Evolutionary conservation across 169 alveolate species (phyloP), one percentile per base, ranked within the genome.

Genomic region (Plasmodium falciparum): DNA sequence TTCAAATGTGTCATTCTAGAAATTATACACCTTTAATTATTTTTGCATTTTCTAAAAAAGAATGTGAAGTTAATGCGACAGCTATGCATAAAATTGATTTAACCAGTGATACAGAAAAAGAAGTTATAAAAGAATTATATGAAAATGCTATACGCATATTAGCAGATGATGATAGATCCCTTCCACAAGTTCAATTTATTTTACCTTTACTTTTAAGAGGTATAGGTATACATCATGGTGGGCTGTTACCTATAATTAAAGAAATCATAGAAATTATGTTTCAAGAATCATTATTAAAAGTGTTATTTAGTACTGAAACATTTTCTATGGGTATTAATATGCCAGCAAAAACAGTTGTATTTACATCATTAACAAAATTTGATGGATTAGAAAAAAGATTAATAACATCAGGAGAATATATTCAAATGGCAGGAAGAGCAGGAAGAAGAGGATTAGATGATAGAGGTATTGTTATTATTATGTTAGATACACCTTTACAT

Each of bases 261-360:
- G 99, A 98, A 93, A 96, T 98, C 33, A 97, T 98, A 20, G 99
- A 98, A 93, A 95, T 98, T n/a, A 95, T 98, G 75, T 98, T 98
- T 97, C 97, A 98, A 74, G 99, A 98, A 78, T 98, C 99, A 0
- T 97, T 97, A 66, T 93, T 98, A 12, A 98, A 98, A 94, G 98
- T 97, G 45, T 93, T 98, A 66, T 98, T 98, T 92, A 97, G 99
- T 22, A 98, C 99, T 2, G 99, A 98, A 92, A 98, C 99, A 7
- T 98, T 98, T 91, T 96, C 99, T 33, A 98, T 98, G 99, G 99
- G 99, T 9, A 95, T 98, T 67, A 98, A 98, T 90, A 98, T 98
- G 99, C 99, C 99, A 49, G 99, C 99, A 1, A 98, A 97, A 90
- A 98, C 99, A 22, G 99, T 98, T 9, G 99, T 98, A 6, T 98